phyloP scores from a whole-genome alignment of 2,329 filamentous ascomycete species.

The Monilinia polystroma region DNA sequence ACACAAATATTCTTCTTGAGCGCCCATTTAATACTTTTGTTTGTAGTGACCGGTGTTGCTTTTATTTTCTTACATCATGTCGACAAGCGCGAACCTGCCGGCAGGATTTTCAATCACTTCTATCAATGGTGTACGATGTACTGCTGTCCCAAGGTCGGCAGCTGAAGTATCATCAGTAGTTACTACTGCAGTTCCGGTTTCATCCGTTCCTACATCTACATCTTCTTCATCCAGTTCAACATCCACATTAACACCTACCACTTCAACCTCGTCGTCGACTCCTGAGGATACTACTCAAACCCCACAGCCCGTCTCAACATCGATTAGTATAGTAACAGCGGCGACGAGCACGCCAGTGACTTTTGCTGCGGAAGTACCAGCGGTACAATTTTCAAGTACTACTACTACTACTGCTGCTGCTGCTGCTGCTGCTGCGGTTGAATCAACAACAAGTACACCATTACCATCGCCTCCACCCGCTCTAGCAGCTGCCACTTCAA shows the following conservation, averaged over 20 bases:
- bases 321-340: conserved; percentile 50
- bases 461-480: neutral
- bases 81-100: conserved; percentile 42
- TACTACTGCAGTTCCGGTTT: conserved; percentile 23
- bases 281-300: conserved; percentile 20
- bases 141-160: conserved; percentile 49
- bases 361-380: conserved; percentile 15
- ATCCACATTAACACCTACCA: conserved; percentile 20
- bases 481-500: conserved; percentile 3
- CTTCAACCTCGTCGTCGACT: neutral
- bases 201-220: conserved; percentile 5
- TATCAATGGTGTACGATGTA: conserved; percentile 53
- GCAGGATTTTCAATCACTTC: conserved; percentile 51
- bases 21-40: conserved; percentile 34
- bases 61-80: conserved; percentile 44
- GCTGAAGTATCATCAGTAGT: conserved; percentile 25
- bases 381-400: conserved; percentile 20
- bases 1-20: conserved; percentile 31
- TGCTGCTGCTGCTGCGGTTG: conserved; percentile 1
- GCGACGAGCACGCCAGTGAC: conserved; percentile 25
- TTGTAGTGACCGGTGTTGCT: conserved; percentile 35
- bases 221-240: neutral
- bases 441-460: conserved; percentile 4
- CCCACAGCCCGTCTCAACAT: conserved; percentile 25
- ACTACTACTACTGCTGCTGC: conserved; percentile 5